Conservation (phyloP, 805 yeast species). For the Saturnispora dispora region DNA sequence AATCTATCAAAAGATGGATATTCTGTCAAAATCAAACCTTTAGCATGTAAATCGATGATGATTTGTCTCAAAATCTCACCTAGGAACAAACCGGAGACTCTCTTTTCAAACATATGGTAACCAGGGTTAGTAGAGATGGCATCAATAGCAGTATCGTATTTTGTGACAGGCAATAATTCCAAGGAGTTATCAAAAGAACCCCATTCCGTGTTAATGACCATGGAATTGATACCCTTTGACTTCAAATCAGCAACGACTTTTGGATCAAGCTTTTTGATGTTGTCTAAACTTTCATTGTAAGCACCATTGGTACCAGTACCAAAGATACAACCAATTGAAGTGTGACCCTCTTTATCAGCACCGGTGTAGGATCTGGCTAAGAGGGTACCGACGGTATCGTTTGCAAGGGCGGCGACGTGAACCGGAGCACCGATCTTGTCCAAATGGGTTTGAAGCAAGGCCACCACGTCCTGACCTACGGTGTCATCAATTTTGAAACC, state of each 20-base stretch:
- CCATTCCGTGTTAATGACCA: constrained; percentile 97
- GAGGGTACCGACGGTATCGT: constrained; percentile 93
- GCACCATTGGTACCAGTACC: constrained; percentile 99
- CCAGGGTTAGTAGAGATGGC: constrained; percentile 70
- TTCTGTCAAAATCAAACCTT: constrained; percentile 50
- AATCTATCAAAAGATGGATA: constrained; percentile 34
- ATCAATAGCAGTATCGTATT: constrained; percentile 68
- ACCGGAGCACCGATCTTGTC: constrained; percentile 55
- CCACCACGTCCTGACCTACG: constrained; percentile 76
- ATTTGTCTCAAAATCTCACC: constrained; percentile 82
- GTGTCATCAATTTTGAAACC: constrained; percentile 84
- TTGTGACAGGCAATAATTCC: constrained; percentile 64
- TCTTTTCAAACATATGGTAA: constrained; percentile 85
- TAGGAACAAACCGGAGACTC: constrained; percentile 85
- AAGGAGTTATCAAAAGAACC: constrained; percentile 90
- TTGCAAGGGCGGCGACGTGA: constrained; percentile 76
- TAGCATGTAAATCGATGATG: constrained; percentile 55
- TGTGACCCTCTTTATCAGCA: constrained; percentile 55
- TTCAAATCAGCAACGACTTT: constrained; percentile 30
- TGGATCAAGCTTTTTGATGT: constrained; percentile 65
- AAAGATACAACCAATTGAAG: constrained; percentile 82
- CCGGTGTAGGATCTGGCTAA: constrained; percentile 77
- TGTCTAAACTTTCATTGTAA: constrained; percentile 66
- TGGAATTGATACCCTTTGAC: constrained; percentile 44
- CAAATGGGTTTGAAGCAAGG: constrained; percentile 58